Conservation (phyloP, 108 stramenopile genomes). For the Fragilaria radians region DNA sequence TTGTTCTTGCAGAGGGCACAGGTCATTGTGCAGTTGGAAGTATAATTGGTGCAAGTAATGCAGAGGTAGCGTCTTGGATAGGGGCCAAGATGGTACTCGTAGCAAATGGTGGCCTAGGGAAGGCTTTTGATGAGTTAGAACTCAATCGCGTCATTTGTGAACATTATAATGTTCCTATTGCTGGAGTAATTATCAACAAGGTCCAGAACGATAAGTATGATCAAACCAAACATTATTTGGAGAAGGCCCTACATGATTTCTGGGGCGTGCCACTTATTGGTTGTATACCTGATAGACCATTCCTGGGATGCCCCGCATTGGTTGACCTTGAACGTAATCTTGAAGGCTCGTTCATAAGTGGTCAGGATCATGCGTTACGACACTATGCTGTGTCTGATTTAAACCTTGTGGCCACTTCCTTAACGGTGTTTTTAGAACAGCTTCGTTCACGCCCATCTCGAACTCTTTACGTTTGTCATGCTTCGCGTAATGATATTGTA, state of each 20-base stretch:
- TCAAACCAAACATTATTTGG: slow-evolving; percentile 80
- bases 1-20: slow-evolving; percentile 90
- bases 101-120: slow-evolving; percentile 92
- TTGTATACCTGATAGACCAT: slow-evolving; percentile 87
- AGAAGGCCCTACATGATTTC: slow-evolving; percentile 54
- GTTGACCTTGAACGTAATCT: slow-evolving; percentile 88
- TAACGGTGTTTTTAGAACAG: slow-evolving; percentile 72
- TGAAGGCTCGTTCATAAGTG: slow-evolving; percentile 57
- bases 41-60: slow-evolving; percentile 91
- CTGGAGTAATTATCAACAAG: slow-evolving; percentile 94
- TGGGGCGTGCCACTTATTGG: slow-evolving; percentile 93
- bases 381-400: slow-evolving; percentile 83
- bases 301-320: slow-evolving; percentile 85
- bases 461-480: slow-evolving; percentile 86
- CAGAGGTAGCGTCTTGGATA: slow-evolving; percentile 81
- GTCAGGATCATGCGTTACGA: slow-evolving; percentile 61
- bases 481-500: slow-evolving; percentile 77
- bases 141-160: slow-evolving; percentile 87
- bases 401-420: slow-evolving; percentile 83
- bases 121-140: slow-evolving; percentile 92
- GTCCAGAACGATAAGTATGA: slow-evolving; percentile 89
- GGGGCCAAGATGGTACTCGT: slow-evolving; percentile 86
- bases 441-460: slow-evolving; percentile 45
- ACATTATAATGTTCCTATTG: slow-evolving; percentile 76
- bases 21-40: slow-evolving; percentile 96